These are phyloP conservation scores for Penicillium cinerascens DNA, from an alignment of 495 filamentous ascomycete genomes.

Conservation along the genomic window DNA sequence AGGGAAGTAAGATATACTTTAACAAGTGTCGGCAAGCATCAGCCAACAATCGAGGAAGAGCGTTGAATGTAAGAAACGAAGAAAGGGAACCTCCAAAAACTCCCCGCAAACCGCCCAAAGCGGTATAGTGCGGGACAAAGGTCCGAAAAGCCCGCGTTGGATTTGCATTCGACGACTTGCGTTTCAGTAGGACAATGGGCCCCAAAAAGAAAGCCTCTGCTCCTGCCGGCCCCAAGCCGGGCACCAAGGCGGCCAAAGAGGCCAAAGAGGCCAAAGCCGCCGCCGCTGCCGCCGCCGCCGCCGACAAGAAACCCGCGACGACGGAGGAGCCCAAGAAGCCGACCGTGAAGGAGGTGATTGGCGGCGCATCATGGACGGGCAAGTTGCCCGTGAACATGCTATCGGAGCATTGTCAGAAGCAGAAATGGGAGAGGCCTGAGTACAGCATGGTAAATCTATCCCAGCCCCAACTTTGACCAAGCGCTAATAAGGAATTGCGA, in stretches of 20 bases:
- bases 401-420: slow-evolving; percentile 90
- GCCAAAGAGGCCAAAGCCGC: slow-evolving; percentile 31
- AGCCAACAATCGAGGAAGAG: background rate
- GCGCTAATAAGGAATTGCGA: slow-evolving; percentile 11
- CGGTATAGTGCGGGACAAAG: slow-evolving; percentile 36
- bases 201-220: slow-evolving; percentile 44
- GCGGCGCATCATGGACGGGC: slow-evolving; percentile 94
- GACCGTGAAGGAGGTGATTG: slow-evolving; percentile 82
- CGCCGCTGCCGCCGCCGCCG: slow-evolving; percentile 32
- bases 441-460: slow-evolving; percentile 63
- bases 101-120: slow-evolving; percentile 30
- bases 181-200: slow-evolving; percentile 27
- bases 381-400: slow-evolving; percentile 92
- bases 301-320: slow-evolving; percentile 35
- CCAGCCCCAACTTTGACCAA: background rate
- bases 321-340: slow-evolving; percentile 68
- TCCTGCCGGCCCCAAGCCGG: slow-evolving; percentile 43
- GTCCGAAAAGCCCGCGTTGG: slow-evolving; percentile 11
- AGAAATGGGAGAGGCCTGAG: slow-evolving; percentile 92
- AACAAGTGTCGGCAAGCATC: background rate
- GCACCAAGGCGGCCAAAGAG: slow-evolving; percentile 44
- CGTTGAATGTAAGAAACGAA: background rate
- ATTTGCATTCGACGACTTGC: background rate
- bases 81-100: slow-evolving; percentile 2
- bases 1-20: background rate